Evolutionary conservation across 108 stramenopile species (phyloP).

Genomic region (Bacterosira constricta): DNA sequence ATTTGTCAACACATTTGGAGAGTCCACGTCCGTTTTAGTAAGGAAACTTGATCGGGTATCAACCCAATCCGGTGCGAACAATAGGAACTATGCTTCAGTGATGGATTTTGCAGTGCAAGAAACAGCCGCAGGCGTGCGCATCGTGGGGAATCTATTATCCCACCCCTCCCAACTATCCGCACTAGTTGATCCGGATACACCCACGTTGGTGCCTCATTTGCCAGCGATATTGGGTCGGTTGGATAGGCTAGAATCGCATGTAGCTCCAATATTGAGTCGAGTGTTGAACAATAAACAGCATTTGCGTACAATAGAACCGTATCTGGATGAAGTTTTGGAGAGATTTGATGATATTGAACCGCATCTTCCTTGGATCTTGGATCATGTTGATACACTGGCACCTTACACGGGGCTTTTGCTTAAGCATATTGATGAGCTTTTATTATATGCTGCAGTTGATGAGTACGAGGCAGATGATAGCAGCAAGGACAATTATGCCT

Average conservation of each 20-base stretch:
- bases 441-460: slow-evolving; percentile 64
- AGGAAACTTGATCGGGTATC: slow-evolving; percentile 64
- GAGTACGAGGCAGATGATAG: slow-evolving; percentile 42
- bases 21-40: slow-evolving; percentile 53
- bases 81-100: slow-evolving; percentile 56
- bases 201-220: slow-evolving; percentile 63
- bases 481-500: slow-evolving; percentile 49
- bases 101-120: slow-evolving; percentile 57
- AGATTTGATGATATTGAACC: slow-evolving; percentile 79
- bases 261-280: slow-evolving; percentile 58
- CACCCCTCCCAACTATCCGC: slow-evolving; percentile 54
- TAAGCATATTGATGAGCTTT: slow-evolving; percentile 69
- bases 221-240: slow-evolving; percentile 65
- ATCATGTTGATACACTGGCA: slow-evolving; percentile 74
- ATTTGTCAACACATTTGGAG: slow-evolving; percentile 41
- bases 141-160: slow-evolving; percentile 46
- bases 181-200: slow-evolving; percentile 69
- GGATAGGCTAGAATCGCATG: slow-evolving; percentile 66
- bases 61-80: slow-evolving; percentile 37
- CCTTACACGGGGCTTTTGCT: slow-evolving; percentile 73
- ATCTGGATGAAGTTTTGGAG: slow-evolving; percentile 58
- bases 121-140: slow-evolving; percentile 53
- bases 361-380: slow-evolving; percentile 75
- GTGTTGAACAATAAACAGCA: slow-evolving; percentile 74
- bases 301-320: slow-evolving; percentile 66